Base-by-base conservation (phyloP, 2,329 filamentous ascomycete species). In the Arthrobotrys entomopaga region DNA sequence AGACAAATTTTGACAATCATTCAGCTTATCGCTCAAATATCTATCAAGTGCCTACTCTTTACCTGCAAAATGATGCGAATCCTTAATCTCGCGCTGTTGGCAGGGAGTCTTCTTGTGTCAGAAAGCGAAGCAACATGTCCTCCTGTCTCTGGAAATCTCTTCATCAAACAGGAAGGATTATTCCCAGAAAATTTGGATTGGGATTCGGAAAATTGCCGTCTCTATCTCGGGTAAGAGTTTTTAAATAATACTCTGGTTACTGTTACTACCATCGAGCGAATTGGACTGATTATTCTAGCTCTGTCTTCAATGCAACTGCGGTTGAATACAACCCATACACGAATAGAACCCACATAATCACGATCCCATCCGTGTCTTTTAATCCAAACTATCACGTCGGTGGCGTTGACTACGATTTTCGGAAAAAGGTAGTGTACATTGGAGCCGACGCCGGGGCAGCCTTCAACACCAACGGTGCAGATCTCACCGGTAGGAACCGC, bases 141-240 rank as follows among this genome's bases (percentile, higher is more conserved):
- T 16, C 29, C 29, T 6, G 15, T 57, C 15, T 42, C 53, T 43
- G 53, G 53, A 1, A 57, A 57, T 15, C 15, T 57, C 8, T 57
- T 57, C 34, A 57, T 57, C 53, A 57, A 57, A 15, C 53, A 57
- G 19, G 10, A n/a, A 2, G 53, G 53, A 2, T 40, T 61, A 16
- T 61, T 49, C 57, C 57, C 57, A 6, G 57, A 61, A 42, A 61
- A 61, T 24, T 42, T 61, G 13, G 57, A 61, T 42, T 61, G 57
- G 57, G 57, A 61, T 34, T 49, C 57, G 5, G 11, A 24, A 10
- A 29, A 50, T 22, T 61, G 57, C 16, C 26, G 20, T 13, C 57
- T 61, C 11, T 57, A 42, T 16, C 38, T 57, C 10, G 53, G 53
- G 53, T 57, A 57, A 11, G 53, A 38, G 15, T 10, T 24, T 54